These are phyloP conservation scores for Trametes pubescens DNA, from an alignment of 1,284 basidiomycete species.

Conservation along the genomic window DNA sequence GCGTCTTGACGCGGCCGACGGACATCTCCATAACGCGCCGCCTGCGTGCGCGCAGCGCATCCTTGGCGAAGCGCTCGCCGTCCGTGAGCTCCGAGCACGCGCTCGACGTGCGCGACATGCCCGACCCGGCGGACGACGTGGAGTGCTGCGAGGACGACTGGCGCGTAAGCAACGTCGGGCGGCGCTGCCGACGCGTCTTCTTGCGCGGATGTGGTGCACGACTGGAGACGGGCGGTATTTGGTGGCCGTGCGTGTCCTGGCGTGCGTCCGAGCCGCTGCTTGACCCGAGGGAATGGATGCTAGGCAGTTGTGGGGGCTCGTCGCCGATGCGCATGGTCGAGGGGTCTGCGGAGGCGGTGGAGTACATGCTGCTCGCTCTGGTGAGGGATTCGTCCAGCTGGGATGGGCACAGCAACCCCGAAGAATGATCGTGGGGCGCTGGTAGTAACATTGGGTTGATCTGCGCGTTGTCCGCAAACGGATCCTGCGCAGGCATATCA, in stretches of 20 bases:
- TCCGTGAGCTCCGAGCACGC: slow-evolving; percentile 40
- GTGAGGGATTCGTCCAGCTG: slow-evolving; percentile 6
- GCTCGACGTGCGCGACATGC: slow-evolving; percentile 42
- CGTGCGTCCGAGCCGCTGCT: too few species aligned
- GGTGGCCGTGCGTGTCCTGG: too few species aligned
- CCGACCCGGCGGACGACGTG: slow-evolving; percentile 43
- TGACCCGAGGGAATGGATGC: slow-evolving; percentile 32
- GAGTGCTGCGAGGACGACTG: slow-evolving; percentile 46
- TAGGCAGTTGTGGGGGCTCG: slow-evolving; percentile 34
- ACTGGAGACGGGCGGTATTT: neutral
- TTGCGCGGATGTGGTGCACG: neutral
- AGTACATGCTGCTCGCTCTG: slow-evolving; percentile 41
- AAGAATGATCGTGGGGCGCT: neutral
- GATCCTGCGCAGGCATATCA: slow-evolving; percentile 22
- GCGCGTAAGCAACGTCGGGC: slow-evolving; percentile 37
- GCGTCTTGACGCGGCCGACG: slow-evolving; percentile 23
- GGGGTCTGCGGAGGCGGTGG: slow-evolving; percentile 34
- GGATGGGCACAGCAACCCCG: neutral
- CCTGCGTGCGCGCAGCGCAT: slow-evolving; percentile 47
- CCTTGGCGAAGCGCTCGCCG: slow-evolving; percentile 47
- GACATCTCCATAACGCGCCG: slow-evolving; percentile 37
- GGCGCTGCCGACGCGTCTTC: slow-evolving; percentile 33
- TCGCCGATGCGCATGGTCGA: slow-evolving; percentile 14
- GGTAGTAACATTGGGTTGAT: neutral
- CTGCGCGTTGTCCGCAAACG: slow-evolving; percentile 28